phyloP scores from a whole-genome alignment of 148 eudicot species.

The Heliamphora exappendiculata region DNA sequence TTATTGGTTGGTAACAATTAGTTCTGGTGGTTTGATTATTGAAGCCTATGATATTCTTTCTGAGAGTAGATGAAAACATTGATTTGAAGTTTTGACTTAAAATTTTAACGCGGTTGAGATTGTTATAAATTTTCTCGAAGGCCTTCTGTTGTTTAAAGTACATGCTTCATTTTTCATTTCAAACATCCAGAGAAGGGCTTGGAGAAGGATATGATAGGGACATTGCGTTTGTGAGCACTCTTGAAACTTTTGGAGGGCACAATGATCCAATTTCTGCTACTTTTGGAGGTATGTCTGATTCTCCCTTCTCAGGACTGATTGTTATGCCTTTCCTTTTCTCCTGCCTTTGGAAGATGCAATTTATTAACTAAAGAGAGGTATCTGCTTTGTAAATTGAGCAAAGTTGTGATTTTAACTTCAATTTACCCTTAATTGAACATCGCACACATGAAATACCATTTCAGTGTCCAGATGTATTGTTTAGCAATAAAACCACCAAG shows the following conservation, averaged over 20 bases:
- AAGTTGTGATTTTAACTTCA: neutral
- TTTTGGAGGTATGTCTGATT: conserved; percentile 59
- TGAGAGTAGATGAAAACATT: neutral
- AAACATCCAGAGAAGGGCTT: conserved; percentile 74
- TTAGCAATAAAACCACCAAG: neutral
- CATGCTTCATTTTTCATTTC: conserved; percentile 9
- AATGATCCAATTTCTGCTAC: conserved; percentile 68
- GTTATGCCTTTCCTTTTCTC: neutral
- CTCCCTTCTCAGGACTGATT: neutral
- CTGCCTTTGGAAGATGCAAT: neutral
- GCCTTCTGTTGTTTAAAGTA: neutral
- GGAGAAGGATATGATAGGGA: conserved; percentile 87
- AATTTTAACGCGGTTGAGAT: neutral
- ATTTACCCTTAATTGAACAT: neutral
- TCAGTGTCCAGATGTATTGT: neutral
- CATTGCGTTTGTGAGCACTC: conserved; percentile 69
- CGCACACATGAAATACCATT: neutral
- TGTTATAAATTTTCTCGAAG: neutral
- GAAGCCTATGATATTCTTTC: neutral
- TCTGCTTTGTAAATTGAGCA: neutral
- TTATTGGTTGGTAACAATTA: neutral
- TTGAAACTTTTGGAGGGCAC: conserved; percentile 68
- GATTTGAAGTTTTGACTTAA: neutral
- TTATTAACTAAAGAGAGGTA: neutral
- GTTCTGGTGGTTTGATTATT: neutral